Base-by-base conservation (phyloP, 345 rosid species). In the Excoecaria cochinchinensis region DNA sequence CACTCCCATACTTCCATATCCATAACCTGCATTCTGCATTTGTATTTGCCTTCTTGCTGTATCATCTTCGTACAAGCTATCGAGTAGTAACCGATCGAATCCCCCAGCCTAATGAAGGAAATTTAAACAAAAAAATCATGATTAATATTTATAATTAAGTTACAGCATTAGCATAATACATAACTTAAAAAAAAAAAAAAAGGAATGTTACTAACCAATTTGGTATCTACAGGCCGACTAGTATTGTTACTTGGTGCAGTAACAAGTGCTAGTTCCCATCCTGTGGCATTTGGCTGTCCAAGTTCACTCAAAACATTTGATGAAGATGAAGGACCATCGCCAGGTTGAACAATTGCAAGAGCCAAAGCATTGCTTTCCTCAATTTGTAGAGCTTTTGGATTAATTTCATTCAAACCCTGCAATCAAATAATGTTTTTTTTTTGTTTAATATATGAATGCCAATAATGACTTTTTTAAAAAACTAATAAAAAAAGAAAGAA, bases 231-330 rank as follows among this genome's bases (percentile, higher is more conserved):
- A 0, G 60, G 48, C 5, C 74, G 87, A 74, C 78, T 71, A 14
- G 75, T 65, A 47, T 84, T 76, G 85, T 82, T 87, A 84, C 83
- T 86, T 9, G 91, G 95, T 39, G 96, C 72, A 51, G 96, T 87
- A 76, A 93, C 94, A 55, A 95, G 86, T n/a, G 99, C 91, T 66
- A 95, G 89, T 81, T 95, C 99, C 99, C 99, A 95, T 58, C 99
- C 99, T 9, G 80, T 77, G 75, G 90, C 89, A 71, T 87, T 82
- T 1, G 80, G 77, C 52, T 14, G 10, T 12, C 73, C 80, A 19
- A 91, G 83, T 68, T 86, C 88, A 82, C 81, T 85, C 75, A 87
- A 82, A 70, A 88, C 88, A 79, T 71, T 82, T 25, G 88, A 56
- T 46, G 91, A 86, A 21, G 86, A 82, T 58, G 69, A 22, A 22